Base-by-base conservation (phyloP, 495 filamentous ascomycete species). In the Pseudomonodictys pantanalensis region DNA sequence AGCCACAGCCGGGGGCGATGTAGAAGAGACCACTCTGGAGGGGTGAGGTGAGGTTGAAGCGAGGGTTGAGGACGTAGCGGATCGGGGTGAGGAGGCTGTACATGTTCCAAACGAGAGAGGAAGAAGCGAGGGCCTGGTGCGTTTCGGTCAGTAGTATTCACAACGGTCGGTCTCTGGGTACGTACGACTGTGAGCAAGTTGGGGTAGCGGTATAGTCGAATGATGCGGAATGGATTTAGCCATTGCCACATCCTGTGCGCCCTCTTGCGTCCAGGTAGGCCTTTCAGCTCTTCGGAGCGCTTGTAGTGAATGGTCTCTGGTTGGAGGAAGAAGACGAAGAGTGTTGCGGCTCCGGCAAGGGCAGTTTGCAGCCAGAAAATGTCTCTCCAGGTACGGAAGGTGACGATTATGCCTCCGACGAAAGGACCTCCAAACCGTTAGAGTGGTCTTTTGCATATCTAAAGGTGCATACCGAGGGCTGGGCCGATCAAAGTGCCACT, bases 291-390 rank as follows among this genome's bases (percentile, higher is more conserved):
- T 12, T 76, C 73, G 33, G 78, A 79, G 41, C 78, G 77, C 66
- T 78, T 79, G 56, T 81, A 76, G 51, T 84, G 79, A 57, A 86
- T 84, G 3, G 86, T 90, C 66, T 90, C 87, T 1, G 86, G 87
- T 32, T 87, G 77, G 32, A 88, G 73, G 59, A 85, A 79, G 67
- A 80, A 79, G n/a, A 86, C 78, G 0, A 83, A 77, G 3, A 85
- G n/a, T 3, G 77, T 73, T 10, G 79, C 83, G 10, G 77, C 55
- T 5, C 80, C 85, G 2, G 79, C 81, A 0, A 90, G 74, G 0
- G 78, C 85, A 9, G 83, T 79, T 65, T 89, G 85, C 12, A 89
- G 78, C 82, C 85, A 89, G 74, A 89, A 89, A 28, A 89, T 85
- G 32, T 78, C 79, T 26, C 86, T 72, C 87, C 87, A 90, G 6